A percentile compares a stretch with the other conserved stretches of the same genome.
Evolutionary conservation across 2,329 filamentous ascomycete genomes (phyloP).

Genomic region (Diaporthe vexans): DNA sequence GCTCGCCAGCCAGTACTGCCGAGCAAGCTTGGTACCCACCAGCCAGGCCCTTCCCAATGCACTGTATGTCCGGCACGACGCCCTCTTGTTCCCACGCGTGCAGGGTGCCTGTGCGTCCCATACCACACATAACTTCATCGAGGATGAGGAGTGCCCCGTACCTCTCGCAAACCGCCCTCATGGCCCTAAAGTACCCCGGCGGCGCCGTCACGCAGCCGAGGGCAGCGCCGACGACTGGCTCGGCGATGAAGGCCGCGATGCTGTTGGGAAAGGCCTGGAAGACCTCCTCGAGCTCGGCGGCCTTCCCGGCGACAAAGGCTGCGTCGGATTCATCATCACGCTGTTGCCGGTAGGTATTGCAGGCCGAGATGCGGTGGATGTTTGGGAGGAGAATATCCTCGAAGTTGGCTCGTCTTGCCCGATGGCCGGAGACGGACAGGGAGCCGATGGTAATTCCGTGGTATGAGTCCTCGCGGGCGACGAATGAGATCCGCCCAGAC

Average conservation of each 20-base stretch:
- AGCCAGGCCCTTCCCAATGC: conserved; percentile 75
- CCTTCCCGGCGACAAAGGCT: conserved; percentile 70
- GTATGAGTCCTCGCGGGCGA: conserved; percentile 75
- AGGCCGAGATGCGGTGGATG: conserved; percentile 71
- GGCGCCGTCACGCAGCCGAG: conserved; percentile 78
- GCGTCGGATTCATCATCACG: conserved; percentile 62
- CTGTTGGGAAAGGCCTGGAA: conserved; percentile 74
- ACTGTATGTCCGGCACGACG: conserved; percentile 74
- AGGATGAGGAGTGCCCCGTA: conserved; percentile 82
- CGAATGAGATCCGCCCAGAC: conserved; percentile 69
- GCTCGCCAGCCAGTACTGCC: conserved; percentile 67
- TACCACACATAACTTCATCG: conserved; percentile 83
- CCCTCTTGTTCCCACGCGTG: conserved; percentile 73
- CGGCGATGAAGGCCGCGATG: conserved; percentile 76
- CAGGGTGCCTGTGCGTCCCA: conserved; percentile 70
- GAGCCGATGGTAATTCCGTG: conserved; percentile 79
- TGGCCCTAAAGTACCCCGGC: conserved; percentile 77
- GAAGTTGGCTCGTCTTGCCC: conserved; percentile 70
- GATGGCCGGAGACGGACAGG: conserved; percentile 71
- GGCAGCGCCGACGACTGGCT: conserved; percentile 77
- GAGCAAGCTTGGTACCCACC: conserved; percentile 75
- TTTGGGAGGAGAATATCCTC: conserved; percentile 68
- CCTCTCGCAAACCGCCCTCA: conserved; percentile 77
- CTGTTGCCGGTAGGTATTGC: conserved; percentile 73
- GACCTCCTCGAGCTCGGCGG: conserved; percentile 72